Percentiles rank a stretch among this genome's conserved stretches.
Evolutionary conservation across 73 alveolate species (phyloP).

Genomic region (Paramecium sexaurelia): DNA sequence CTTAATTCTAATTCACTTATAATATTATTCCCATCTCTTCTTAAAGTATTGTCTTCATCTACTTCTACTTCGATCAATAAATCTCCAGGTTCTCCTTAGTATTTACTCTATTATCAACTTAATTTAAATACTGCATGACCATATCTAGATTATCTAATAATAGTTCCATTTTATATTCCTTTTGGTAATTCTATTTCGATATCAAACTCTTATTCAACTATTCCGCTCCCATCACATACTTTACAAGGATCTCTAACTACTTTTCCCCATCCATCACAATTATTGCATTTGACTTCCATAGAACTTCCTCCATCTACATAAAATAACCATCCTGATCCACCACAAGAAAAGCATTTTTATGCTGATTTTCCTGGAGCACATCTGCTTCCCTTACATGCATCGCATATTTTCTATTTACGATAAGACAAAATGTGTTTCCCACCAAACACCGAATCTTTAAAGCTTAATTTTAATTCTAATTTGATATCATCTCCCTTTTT

Average conservation of each 20-base stretch:
- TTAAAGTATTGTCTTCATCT: background rate
- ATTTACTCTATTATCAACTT: background rate
- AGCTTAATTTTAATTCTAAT: background rate
- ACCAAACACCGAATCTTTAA: background rate
- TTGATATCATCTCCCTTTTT: conserved; percentile 5
- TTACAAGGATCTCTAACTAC: conserved; percentile 42
- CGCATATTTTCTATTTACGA: background rate
- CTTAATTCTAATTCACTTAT: conserved; percentile 31
- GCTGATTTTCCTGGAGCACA: background rate
- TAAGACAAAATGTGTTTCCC: background rate
- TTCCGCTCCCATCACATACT: background rate
- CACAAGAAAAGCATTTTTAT: background rate
- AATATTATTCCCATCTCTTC: conserved; percentile 41
- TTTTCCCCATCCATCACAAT: conserved; percentile 50
- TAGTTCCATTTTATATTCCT: background rate
- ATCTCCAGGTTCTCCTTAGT: background rate
- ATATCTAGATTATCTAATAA: background rate
- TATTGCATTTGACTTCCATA: conserved; percentile 29
- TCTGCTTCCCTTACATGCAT: conserved; percentile 28
- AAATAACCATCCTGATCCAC: conserved; percentile 43
- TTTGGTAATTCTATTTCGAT: conserved; percentile 8
- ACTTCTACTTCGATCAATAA: conserved; percentile 10
- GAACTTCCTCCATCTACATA: background rate
- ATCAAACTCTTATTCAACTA: background rate
- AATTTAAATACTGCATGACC: conserved; percentile 37